phyloP scores from a whole-genome alignment of 108 stramenopile genomes.

The Cylindrotheca closterium region DNA sequence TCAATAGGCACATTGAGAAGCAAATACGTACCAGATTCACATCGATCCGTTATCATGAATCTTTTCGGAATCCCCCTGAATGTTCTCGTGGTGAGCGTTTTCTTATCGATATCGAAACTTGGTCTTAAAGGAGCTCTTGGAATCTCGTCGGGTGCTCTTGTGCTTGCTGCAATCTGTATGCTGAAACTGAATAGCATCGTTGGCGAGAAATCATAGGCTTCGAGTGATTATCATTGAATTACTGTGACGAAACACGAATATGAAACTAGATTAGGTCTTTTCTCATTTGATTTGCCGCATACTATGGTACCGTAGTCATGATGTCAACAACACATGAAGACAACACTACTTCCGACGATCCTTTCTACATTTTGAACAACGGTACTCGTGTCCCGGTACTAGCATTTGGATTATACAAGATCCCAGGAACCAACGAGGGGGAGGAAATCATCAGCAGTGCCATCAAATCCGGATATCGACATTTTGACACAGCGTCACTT shows the following conservation, averaged over 20 bases:
- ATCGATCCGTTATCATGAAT: conserved; percentile 96
- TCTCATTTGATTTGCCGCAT: background rate
- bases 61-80: conserved; percentile 95
- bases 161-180: conserved; percentile 74
- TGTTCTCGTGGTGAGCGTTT: conserved; percentile 89
- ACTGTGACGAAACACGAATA: too few relatives aligned
- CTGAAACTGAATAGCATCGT: conserved; percentile 35
- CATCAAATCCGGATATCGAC: conserved; percentile 80
- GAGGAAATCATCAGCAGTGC: conserved; percentile 55
- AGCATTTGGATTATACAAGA: conserved; percentile 64
- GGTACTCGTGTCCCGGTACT: conserved; percentile 36
- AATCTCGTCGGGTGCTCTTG: conserved; percentile 76
- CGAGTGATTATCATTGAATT: too few relatives aligned
- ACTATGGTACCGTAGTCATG: too few relatives aligned
- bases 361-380: conserved; percentile 1
- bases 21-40: conserved; percentile 93
- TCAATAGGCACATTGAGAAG: conserved; percentile 92
- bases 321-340: background rate
- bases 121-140: conserved; percentile 80
- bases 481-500: conserved; percentile 87
- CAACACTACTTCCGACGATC: background rate
- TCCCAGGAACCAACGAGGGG: conserved; percentile 45
- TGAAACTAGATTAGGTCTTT: too few relatives aligned
- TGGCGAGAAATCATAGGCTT: conserved; percentile 4
- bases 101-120: conserved; percentile 83